phyloP scores from a whole-genome alignment of 192 early-diverging fungal genomes.

The Entomortierella chlamydospora region DNA sequence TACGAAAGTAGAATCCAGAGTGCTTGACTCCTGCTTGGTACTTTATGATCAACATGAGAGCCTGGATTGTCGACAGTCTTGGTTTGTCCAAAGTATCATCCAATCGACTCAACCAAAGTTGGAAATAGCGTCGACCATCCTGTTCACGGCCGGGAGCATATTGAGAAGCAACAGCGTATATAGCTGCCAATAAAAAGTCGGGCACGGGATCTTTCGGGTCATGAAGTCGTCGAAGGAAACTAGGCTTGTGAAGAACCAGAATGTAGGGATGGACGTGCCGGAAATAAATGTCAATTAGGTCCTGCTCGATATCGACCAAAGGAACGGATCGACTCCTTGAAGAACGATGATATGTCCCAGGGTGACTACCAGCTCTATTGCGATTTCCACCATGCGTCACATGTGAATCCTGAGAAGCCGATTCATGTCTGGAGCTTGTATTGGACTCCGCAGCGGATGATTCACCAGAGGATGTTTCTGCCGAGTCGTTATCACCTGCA shows the following conservation, averaged over 20 bases:
- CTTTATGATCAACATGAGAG: slow-evolving; percentile 60
- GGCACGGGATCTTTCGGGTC: slow-evolving; percentile 59
- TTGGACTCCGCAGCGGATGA: slow-evolving; percentile 18
- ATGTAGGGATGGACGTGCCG: slow-evolving; percentile 64
- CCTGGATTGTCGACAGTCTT: slow-evolving; percentile 65
- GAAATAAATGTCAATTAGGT: slow-evolving; percentile 61
- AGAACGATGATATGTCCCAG: slow-evolving; percentile 16
- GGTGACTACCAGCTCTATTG: slow-evolving; percentile 5
- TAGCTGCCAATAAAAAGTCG: slow-evolving; percentile 61
- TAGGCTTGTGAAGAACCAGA: slow-evolving; percentile 62
- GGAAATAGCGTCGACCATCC: slow-evolving; percentile 40
- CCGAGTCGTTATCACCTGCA: slow-evolving; percentile 41
- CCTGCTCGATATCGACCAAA: slow-evolving; percentile 24
- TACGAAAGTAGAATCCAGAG: slow-evolving; percentile 60
- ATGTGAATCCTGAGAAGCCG: neutral
- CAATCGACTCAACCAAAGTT: slow-evolving; percentile 39
- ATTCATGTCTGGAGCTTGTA: neutral
- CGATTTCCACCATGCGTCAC: slow-evolving; percentile 16
- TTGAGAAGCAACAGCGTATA: slow-evolving; percentile 61
- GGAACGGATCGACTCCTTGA: slow-evolving; percentile 35
- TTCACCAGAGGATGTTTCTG: slow-evolving; percentile 32
- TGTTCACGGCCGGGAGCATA: slow-evolving; percentile 44
- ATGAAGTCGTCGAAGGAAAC: slow-evolving; percentile 59
- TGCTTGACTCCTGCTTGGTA: slow-evolving; percentile 61
- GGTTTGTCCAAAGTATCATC: slow-evolving; percentile 63